phyloP scores from a whole-genome alignment of 306 rosid genomes.

The Cucurbita argyrosperma region DNA sequence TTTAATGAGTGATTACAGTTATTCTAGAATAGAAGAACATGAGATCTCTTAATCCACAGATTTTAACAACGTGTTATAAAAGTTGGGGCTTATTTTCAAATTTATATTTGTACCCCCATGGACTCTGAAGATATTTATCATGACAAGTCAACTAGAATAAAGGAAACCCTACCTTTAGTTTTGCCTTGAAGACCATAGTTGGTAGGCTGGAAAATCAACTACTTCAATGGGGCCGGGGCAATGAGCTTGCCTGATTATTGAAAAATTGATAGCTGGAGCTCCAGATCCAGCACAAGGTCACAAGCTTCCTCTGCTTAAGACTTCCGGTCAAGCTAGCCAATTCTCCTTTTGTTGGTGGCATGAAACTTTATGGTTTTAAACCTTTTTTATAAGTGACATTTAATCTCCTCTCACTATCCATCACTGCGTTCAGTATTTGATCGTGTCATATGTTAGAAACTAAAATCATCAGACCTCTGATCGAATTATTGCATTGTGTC shows the following conservation, averaged over 20 bases:
- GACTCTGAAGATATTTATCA: neutral
- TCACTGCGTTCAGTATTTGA: neutral
- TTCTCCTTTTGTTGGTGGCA: neutral
- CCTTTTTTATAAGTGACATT: neutral
- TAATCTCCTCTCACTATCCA: neutral
- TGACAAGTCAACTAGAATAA: neutral
- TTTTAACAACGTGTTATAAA: neutral
- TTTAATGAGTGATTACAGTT: neutral
- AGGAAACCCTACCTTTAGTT: neutral
- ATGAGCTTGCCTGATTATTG: neutral
- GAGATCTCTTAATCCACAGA: neutral
- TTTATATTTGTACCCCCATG: neutral
- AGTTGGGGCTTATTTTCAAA: neutral
- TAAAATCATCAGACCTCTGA: neutral
- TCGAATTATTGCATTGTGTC: neutral
- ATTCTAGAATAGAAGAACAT: neutral
- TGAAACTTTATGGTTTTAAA: neutral
- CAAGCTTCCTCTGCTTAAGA: neutral
- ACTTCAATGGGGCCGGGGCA: neutral
- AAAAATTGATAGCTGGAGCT: neutral
- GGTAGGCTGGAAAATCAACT: neutral
- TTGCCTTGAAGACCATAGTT: neutral
- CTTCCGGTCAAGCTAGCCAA: neutral
- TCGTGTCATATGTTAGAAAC: neutral
- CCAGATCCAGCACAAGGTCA: neutral